Percentiles rank a stretch among this genome's conserved stretches.
Evolutionary conservation across 768 basidiomycete species (phyloP).

Genomic region (Pulveroboletus ravenelii): DNA sequence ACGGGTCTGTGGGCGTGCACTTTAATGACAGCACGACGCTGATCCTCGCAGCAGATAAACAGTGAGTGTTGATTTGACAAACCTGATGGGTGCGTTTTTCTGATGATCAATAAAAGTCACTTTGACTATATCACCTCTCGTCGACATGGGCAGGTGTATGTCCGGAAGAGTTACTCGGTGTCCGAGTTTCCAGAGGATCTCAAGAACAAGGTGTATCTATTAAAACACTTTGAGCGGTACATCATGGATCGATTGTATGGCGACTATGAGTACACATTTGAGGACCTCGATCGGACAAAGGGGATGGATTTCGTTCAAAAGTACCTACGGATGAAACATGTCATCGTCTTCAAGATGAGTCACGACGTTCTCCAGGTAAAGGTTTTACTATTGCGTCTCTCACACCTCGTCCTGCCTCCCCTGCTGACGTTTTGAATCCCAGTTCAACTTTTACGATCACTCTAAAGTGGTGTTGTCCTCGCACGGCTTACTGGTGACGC

Average conservation of each 20-base stretch:
- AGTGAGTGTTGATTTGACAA: conserved; percentile 45
- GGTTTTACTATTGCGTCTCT: too few species aligned
- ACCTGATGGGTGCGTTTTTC: background rate
- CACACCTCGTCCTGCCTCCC: too few species aligned
- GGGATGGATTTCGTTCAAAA: conserved; percentile 97
- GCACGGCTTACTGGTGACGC: conserved; percentile 72
- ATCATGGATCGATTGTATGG: conserved; percentile 88
- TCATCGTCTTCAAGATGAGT: conserved; percentile 94
- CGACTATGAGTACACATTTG: conserved; percentile 78
- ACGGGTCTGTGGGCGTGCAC: conserved; percentile 91
- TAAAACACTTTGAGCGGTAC: conserved; percentile 92
- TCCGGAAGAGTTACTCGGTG: conserved; percentile 68
- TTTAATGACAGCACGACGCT: conserved; percentile 94
- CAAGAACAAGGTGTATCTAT: conserved; percentile 84
- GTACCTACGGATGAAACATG: conserved; percentile 94
- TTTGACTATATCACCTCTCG: conserved; percentile 84
- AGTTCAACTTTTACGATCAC: conserved; percentile 99
- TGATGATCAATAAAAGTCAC: conserved; percentile 40
- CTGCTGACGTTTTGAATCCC: background rate
- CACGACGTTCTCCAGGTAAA: conserved; percentile 90
- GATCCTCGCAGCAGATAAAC: conserved; percentile 79
- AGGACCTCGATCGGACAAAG: conserved; percentile 58
- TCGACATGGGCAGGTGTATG: conserved; percentile 59
- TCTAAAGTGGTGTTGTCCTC: conserved; percentile 88
- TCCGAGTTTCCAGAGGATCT: conserved; percentile 75